Base-by-base conservation (phyloP, 768 basidiomycete genomes). In the Pleurotus tuoliensis region DNA sequence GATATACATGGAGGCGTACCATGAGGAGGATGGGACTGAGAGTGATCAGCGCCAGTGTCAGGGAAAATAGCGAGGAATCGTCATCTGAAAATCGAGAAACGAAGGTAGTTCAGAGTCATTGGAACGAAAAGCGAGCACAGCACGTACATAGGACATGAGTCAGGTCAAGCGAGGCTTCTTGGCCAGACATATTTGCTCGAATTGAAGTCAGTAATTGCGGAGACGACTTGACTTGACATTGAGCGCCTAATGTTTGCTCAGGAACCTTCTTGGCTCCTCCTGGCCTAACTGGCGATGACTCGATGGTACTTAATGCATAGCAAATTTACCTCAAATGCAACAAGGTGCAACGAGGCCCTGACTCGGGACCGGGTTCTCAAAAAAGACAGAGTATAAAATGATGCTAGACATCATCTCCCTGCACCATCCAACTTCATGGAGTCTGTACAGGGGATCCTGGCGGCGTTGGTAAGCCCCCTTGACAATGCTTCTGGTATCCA, bases 11-110 rank as follows among this genome's bases (percentile, higher is more conserved):
- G 55, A 50, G 27, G 62, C 71, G 47, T 65, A 87, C 87, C 87
- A 88, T 88, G 56, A 89, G 77, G 16, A 88, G 74, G 56, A 89
- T 86, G 8, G 87, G 87, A 58, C 78, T 86, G 24, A 89, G 71
- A 0, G 87, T 87, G 53, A 88, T 68, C 44, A 89, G 67, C 24
- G 87, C 87, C 52, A 88, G 67, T 5, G 67, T 73, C 22, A 86
- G 64, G 0, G 86, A 86, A 47, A 82, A 67, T 6, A 75, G 60
- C 4, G 87, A 88, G 27, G 76, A 75, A 49, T 82, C 80, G 67
- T 89, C 80, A 62, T 89, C 87, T 89, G 58, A 5, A 62, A 40
- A 27, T 56, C 56, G 57, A 62, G 25, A 45, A 15, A 27, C 12
- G 22, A 56, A 56, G 18, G 24, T 11, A 16, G 22, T 20, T 8